These are phyloP conservation scores for Mucuna pruriens DNA, from an alignment of 306 rosid species.

Conservation along the genomic window DNA sequence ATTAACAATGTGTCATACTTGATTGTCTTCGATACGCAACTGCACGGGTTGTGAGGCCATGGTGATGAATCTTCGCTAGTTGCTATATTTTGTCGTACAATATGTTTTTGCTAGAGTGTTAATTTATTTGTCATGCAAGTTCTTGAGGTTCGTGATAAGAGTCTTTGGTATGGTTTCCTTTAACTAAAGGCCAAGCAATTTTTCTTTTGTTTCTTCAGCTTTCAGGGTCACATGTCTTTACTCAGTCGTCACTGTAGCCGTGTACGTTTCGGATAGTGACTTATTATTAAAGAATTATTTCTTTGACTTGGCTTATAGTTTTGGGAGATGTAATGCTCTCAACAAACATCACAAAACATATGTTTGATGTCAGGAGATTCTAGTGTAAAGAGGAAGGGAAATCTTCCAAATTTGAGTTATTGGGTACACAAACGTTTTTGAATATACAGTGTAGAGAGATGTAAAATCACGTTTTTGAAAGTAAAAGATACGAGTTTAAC, in stretches of 20 bases:
- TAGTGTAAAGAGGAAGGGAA: background rate
- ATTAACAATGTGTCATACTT: conserved; percentile 46
- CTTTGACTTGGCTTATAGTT: background rate
- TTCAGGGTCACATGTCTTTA: conserved; percentile 34
- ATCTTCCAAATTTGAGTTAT: background rate
- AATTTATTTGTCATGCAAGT: conserved; percentile 10
- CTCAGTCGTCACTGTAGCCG: conserved; percentile 29
- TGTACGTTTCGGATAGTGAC: conserved; percentile 21
- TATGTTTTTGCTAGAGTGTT: background rate
- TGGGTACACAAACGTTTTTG: background rate
- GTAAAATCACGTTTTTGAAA: too few species aligned
- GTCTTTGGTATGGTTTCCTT: conserved; percentile 35
- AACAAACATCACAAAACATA: background rate
- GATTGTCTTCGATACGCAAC: conserved; percentile 46
- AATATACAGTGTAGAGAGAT: too few species aligned
- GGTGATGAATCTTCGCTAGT: conserved; percentile 19
- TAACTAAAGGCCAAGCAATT: conserved; percentile 39
- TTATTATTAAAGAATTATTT: too few species aligned
- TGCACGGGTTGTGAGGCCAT: conserved; percentile 63
- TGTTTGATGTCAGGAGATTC: background rate
- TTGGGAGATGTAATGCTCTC: background rate
- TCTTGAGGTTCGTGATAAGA: conserved; percentile 29
- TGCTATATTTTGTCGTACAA: background rate
- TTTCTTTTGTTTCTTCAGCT: background rate
- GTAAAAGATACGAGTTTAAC: too few species aligned